Evolutionary conservation across 768 basidiomycete genomes (phyloP).

Genomic region (Phylloporus sp.): DNA sequence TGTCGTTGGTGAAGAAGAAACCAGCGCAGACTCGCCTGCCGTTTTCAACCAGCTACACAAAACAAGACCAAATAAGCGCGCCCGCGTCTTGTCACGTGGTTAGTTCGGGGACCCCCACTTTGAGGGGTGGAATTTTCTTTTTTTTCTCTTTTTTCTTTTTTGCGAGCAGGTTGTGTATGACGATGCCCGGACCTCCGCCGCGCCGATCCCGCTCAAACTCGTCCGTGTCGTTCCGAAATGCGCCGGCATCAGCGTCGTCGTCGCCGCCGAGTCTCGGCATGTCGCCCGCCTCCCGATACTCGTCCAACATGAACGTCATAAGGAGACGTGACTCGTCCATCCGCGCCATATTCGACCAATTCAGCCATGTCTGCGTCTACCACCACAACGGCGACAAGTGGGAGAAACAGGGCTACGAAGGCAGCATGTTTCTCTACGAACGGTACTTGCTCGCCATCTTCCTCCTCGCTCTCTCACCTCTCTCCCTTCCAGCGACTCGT

Average conservation of each 20-base stretch:
- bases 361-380: conserved; percentile 82
- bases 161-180: too few relatives aligned
- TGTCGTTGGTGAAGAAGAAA: conserved; percentile 32
- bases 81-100: conserved; percentile 35
- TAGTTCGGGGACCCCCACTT: conserved; percentile 8
- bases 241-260: too few relatives aligned
- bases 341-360: conserved; percentile 77
- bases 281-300: conserved; percentile 62
- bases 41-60: conserved; percentile 35
- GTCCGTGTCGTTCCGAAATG: conserved; percentile 18
- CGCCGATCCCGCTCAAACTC: conserved; percentile 31
- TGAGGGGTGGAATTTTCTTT: conserved; percentile 12
- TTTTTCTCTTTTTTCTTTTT: too few relatives aligned
- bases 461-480: conserved; percentile 6
- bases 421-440: conserved; percentile 88
- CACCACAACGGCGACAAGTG: conserved; percentile 70
- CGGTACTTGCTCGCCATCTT: conserved; percentile 38
- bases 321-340: conserved; percentile 77
- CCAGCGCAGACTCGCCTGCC: conserved; percentile 22
- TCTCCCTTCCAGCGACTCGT: conserved; percentile 47
- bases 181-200: conserved; percentile 9
- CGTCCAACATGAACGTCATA: conserved; percentile 76
- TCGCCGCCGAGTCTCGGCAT: conserved; percentile 37
- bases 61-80: conserved; percentile 37
- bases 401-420: conserved; percentile 81